Conservation (phyloP, 2,329 filamentous ascomycete species). For the Zopfia rhizophila region DNA sequence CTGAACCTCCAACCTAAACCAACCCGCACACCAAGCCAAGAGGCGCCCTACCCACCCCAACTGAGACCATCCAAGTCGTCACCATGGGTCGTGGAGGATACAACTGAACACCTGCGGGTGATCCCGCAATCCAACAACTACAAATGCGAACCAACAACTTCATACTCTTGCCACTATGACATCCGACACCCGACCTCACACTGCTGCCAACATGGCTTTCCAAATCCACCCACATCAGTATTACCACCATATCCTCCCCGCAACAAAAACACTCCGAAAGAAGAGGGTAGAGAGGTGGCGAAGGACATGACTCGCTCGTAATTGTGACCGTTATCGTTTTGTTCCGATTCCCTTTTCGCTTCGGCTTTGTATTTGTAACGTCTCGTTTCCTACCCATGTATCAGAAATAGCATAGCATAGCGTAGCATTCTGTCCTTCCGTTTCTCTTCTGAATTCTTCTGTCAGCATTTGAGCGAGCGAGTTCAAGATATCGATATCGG, state of each 20-base stretch:
- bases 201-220: slow-evolving; percentile 9
- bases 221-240: slow-evolving; percentile 12
- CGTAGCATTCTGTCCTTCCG: slow-evolving; percentile 6
- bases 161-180: slow-evolving; percentile 12
- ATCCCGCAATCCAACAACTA: slow-evolving; percentile 9
- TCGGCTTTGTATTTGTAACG: slow-evolving; percentile 11
- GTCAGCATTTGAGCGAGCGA: slow-evolving; percentile 29
- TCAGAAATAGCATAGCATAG: too few relatives aligned
- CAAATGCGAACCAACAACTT: slow-evolving; percentile 19
- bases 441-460: slow-evolving; percentile 8
- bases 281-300: slow-evolving; percentile 41
- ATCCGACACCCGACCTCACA: slow-evolving; percentile 3
- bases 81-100: slow-evolving; percentile 50
- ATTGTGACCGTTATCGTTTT: slow-evolving; percentile 1
- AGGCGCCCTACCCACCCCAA: slow-evolving; percentile 24
- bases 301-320: background rate
- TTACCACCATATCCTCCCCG: slow-evolving; percentile 18
- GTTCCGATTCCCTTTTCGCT: slow-evolving; percentile 3
- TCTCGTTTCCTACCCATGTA: slow-evolving; percentile 13
- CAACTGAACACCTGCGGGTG: slow-evolving; percentile 29
- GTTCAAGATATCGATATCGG: slow-evolving; percentile 7
- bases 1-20: slow-evolving; percentile 32
- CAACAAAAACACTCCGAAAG: slow-evolving; percentile 37
- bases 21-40: slow-evolving; percentile 23
- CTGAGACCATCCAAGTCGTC: slow-evolving; percentile 20